phyloP scores from a whole-genome alignment of 2,329 filamentous ascomycete species.

The Elsinoe necatrix region DNA sequence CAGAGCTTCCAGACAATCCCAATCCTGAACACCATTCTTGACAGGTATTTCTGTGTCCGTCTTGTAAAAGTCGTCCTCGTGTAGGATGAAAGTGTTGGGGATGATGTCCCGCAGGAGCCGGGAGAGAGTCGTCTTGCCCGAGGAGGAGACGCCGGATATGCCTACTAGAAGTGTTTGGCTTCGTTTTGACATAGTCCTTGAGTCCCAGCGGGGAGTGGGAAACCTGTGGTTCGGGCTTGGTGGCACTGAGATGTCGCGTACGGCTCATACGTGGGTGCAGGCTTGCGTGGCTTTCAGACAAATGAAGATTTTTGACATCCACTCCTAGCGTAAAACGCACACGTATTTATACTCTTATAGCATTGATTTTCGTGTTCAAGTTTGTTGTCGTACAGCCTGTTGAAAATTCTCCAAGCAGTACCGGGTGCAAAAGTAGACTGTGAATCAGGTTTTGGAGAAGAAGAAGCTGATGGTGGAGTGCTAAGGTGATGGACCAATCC shows the following conservation, averaged over 20 bases:
- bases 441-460: not conserved
- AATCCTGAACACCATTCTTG: conserved; percentile 60
- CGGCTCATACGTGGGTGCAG: not conserved
- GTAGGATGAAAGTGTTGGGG: conserved; percentile 65
- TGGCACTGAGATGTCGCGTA: not conserved
- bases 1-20: conserved; percentile 80
- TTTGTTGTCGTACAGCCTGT: too few species aligned
- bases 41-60: conserved; percentile 59
- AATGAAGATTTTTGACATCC: not conserved
- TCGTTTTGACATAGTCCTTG: not conserved
- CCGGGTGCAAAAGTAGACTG: not conserved
- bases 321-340: not conserved
- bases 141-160: conserved; percentile 83
- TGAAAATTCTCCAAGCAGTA: too few species aligned
- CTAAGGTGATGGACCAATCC: conserved; percentile 65
- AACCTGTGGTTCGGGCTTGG: too few species aligned
- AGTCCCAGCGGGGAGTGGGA: too few species aligned
- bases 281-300: conserved; percentile 2
- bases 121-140: conserved; percentile 89
- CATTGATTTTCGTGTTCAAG: too few species aligned
- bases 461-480: not conserved
- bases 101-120: conserved; percentile 77
- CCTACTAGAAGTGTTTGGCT: conserved; percentile 55
- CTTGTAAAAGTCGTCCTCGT: conserved; percentile 94
- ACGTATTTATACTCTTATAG: not conserved